phyloP scores from a whole-genome alignment of 768 basidiomycete genomes.

The Crucibulum laeve region DNA sequence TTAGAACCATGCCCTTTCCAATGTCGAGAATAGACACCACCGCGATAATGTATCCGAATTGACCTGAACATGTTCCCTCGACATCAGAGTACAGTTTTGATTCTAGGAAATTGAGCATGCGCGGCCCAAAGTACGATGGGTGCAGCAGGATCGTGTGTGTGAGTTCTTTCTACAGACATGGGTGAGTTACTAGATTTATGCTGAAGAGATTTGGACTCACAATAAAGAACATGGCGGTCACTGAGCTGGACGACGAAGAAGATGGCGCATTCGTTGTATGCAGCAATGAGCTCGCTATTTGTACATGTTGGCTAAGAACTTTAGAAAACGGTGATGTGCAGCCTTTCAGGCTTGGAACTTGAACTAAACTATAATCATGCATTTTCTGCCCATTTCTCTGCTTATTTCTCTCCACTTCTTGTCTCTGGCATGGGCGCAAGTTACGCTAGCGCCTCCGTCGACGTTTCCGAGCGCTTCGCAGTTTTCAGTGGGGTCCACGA shows the following conservation, averaged over 20 bases:
- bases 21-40: slow-evolving; percentile 89
- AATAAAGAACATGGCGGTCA: slow-evolving; percentile 65
- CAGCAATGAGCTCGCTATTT: too few relatives aligned
- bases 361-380: too few relatives aligned
- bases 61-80: slow-evolving; percentile 95
- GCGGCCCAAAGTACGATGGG: slow-evolving; percentile 96
- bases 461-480: not conserved
- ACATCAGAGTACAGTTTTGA: slow-evolving; percentile 94
- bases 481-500: too few relatives aligned
- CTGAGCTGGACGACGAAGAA: slow-evolving; percentile 2
- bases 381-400: not conserved
- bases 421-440: not conserved
- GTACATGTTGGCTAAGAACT: too few relatives aligned
- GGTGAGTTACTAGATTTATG: not conserved
- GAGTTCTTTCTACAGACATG: slow-evolving; percentile 74
- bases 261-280: too few relatives aligned
- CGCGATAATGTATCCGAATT: slow-evolving; percentile 92
- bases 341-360: too few relatives aligned
- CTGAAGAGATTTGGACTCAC: slow-evolving; percentile 33
- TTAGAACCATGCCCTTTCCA: slow-evolving; percentile 88
- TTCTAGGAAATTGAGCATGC: slow-evolving; percentile 90
- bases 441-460: not conserved
- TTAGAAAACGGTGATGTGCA: too few relatives aligned
- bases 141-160: slow-evolving; percentile 97
- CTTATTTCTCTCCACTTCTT: not conserved